Evolutionary conservation across 768 basidiomycete genomes (phyloP), one percentile per base, ranked within the genome.

Genomic region (Mycena haematopus): DNA sequence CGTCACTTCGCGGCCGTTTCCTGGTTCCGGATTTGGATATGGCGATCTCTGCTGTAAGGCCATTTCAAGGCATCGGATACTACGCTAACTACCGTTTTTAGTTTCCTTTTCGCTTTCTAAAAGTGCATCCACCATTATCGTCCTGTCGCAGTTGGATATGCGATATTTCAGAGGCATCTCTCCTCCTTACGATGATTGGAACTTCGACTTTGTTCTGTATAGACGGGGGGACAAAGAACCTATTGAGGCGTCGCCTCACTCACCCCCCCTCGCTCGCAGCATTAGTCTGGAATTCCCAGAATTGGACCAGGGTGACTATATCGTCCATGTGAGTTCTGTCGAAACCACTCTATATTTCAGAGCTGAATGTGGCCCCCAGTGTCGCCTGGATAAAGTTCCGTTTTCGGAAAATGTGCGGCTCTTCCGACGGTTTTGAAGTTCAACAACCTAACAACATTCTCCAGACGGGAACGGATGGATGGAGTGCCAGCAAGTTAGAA

Each of bases 171-270:
- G 65, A 6, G 69, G 72, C 22, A 62, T 79, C 13, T 67, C 72
- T 3, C 70, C 73, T 1, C 63, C 54, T 7, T 11, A 40, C 1
- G 4, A 9, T 31, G 29, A 31, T 31, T 79, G 77, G 76, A 53
- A 64, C 1, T 74, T 79, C 25, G 78, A 80, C 61, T 80, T 80
- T 58, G 58, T 74, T 9, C 58, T 80, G 10, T 80, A 72, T 72
- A 74, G 74, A 58, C 71, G 73, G 51, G 77, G 75, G 8, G 55
- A 63, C 21, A 66, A 56, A 21, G 65, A 68, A 24, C 63, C 65
- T 1, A 27, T 72, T 35, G 67, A 68, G 21, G 56, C 52, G 47
- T 62, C 65, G 17, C 53, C 65, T 6, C 69, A 71, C 38, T 67
- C 69, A 15, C 54, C 57, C 2, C 65, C 66, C 35, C 69, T 61